Evolutionary conservation across 2,329 filamentous ascomycete species (phyloP), one percentile per base, ranked within the genome.

Genomic region (Diaporthe vaccinii): DNA sequence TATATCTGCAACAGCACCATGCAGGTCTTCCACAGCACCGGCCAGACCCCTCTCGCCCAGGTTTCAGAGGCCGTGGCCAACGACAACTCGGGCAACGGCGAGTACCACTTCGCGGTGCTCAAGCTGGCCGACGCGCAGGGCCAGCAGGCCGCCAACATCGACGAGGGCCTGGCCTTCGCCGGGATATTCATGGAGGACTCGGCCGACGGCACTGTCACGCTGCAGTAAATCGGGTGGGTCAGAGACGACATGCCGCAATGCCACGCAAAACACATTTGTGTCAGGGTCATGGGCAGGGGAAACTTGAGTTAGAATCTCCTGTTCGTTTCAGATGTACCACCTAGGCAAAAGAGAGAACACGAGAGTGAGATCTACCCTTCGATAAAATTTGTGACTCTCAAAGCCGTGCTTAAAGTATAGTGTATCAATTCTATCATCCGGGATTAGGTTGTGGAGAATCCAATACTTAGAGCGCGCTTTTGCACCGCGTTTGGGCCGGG

Each of bases 101-200:
- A 87, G 75, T 87, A 78, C 77, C 86, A 88, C 79, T 81, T 87
- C 22, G 86, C 86, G 49, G 80, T 88, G 14, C 80, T 88, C 72
- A 88, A 88, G 84, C 86, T 78, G 69, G 55, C 77, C n/a, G 79
- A 80, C 22, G 80, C 80, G 65, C 67, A 81, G 51, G 83, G 82
- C 6, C 81, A 80, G 61, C 83, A 84, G 74, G 77, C 78, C 46
- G 77, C 76, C 41, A 79, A 79, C 20, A 79, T 83, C 49, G 77
- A 83, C 57, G 83, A 84, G 67, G 82, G 82, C 4, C 25, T 84
- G 12, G 77, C 80, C 8, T 84, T 80, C 73, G 82, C 80, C 9
- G 83, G 82, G 9, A 79, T 84, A 10, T 83, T 84, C 75, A 79
- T 83, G 61, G 83, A 84, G 75, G 78, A 82, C 61, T 78, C 77